A percentile compares a stretch with the other conserved stretches of the same genome.
These are phyloP conservation scores for Ocimum tenuiflorum DNA, from an alignment of 257 asterid genomes.

Conservation along the genomic window DNA sequence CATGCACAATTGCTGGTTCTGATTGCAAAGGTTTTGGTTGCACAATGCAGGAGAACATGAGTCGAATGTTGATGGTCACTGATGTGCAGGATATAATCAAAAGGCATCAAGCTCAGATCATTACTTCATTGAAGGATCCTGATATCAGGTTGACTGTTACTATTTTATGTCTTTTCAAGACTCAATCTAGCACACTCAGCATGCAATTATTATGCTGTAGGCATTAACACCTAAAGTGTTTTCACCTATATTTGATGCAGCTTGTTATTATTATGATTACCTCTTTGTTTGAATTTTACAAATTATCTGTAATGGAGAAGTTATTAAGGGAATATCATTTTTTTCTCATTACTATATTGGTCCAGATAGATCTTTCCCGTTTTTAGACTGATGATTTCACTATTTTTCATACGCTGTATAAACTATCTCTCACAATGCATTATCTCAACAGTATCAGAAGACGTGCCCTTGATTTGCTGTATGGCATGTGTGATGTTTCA, in stretches of 20 bases:
- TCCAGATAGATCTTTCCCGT: not conserved
- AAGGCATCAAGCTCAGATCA: conserved; percentile 96
- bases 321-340: not conserved
- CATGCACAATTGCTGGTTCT: conserved; percentile 2
- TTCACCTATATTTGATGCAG: too few relatives aligned
- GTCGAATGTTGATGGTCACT: conserved; percentile 95
- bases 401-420: too few relatives aligned
- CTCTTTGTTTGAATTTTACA: conserved; percentile 1
- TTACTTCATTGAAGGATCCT: conserved; percentile 95
- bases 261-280: too few relatives aligned
- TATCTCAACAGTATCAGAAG: conserved; percentile 63
- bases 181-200: conserved; percentile 7
- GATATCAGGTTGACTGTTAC: conserved; percentile 67
- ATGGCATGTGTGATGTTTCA: conserved; percentile 98
- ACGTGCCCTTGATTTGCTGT: conserved; percentile 93
- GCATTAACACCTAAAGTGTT: too few relatives aligned
- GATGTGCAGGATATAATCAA: conserved; percentile 91
- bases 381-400: not conserved
- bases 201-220: not conserved
- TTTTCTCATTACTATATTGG: not conserved
- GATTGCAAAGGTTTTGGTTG: conserved; percentile 14
- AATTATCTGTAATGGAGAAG: not conserved
- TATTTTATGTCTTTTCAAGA: conserved; percentile 22
- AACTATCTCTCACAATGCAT: conserved; percentile 13
- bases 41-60: conserved; percentile 84